These are phyloP conservation scores for Pythium phragmitis DNA, from an alignment of 352 stramenopile genomes.

Conservation along the genomic window DNA sequence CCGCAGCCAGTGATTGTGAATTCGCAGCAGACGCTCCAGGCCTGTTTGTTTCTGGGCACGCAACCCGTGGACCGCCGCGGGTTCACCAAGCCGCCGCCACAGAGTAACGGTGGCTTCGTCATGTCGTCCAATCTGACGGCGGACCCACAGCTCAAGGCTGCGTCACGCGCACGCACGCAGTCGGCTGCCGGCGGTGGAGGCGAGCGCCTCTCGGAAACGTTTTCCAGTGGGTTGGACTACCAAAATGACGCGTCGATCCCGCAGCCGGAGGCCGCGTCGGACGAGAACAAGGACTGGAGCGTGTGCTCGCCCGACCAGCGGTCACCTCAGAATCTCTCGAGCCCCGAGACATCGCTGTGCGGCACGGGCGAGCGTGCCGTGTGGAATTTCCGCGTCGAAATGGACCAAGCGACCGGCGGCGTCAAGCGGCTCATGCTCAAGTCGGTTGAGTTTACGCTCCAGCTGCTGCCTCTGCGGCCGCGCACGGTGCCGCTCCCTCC, in stretches of 20 bases:
- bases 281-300: slow-evolving; percentile 90
- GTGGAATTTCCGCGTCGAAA: slow-evolving; percentile 90
- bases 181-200: slow-evolving; percentile 44
- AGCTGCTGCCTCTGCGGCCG: slow-evolving; percentile 76
- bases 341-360: slow-evolving; percentile 76
- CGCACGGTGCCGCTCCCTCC: slow-evolving; percentile 77
- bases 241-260: slow-evolving; percentile 55
- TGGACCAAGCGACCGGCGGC: slow-evolving; percentile 57
- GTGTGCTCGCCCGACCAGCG: slow-evolving; percentile 84
- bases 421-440: slow-evolving; percentile 85
- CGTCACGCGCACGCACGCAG: slow-evolving; percentile 36
- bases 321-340: slow-evolving; percentile 56
- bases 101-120: slow-evolving; percentile 86
- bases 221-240: slow-evolving; percentile 45
- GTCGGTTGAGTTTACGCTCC: slow-evolving; percentile 87
- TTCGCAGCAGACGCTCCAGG: slow-evolving; percentile 84
- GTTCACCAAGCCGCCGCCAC: slow-evolving; percentile 84
- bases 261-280: slow-evolving; percentile 57
- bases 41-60: slow-evolving; percentile 82
- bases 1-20: slow-evolving; percentile 86
- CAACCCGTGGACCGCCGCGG: slow-evolving; percentile 83
- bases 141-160: slow-evolving; percentile 56
- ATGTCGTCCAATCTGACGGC: slow-evolving; percentile 50
- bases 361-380: slow-evolving; percentile 78
- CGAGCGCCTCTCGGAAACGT: slow-evolving; percentile 74